phyloP scores from a whole-genome alignment of 345 rosid species.

The Passiflora organensis region DNA sequence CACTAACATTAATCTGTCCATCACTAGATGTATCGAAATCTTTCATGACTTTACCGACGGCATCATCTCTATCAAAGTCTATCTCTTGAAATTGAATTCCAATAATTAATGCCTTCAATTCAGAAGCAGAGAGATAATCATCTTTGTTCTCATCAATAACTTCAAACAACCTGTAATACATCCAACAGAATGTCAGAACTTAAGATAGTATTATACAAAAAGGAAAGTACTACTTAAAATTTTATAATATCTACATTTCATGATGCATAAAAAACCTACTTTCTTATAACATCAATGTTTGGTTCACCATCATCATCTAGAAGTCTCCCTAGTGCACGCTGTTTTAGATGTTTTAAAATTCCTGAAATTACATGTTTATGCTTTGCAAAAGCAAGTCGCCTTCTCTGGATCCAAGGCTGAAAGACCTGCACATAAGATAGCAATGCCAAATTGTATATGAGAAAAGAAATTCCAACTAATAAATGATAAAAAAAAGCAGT shows the following conservation, averaged over 20 bases:
- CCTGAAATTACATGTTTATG: slow-evolving; percentile 72
- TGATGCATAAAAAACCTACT: slow-evolving; percentile 31
- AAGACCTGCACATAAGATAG: slow-evolving; percentile 26
- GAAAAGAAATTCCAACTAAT: background rate
- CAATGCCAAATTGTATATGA: background rate
- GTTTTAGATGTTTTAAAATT: slow-evolving; percentile 58
- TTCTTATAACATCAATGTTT: slow-evolving; percentile 33
- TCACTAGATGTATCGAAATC: slow-evolving; percentile 66
- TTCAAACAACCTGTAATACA: slow-evolving; percentile 51
- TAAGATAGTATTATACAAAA: background rate
- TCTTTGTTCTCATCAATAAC: slow-evolving; percentile 59
- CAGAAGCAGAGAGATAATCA: slow-evolving; percentile 37
- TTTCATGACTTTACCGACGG: slow-evolving; percentile 46
- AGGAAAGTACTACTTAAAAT: background rate
- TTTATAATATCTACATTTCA: background rate
- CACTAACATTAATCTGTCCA: slow-evolving; percentile 24
- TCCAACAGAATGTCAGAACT: slow-evolving; percentile 1
- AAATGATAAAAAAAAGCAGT: background rate
- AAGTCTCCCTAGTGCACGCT: slow-evolving; percentile 65
- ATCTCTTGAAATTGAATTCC: slow-evolving; percentile 81
- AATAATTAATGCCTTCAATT: slow-evolving; percentile 59
- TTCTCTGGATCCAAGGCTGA: slow-evolving; percentile 89
- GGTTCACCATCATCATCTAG: slow-evolving; percentile 56
- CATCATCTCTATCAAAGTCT: slow-evolving; percentile 60
- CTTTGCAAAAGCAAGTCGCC: slow-evolving; percentile 66